Evolutionary conservation across 768 basidiomycete species (phyloP), one percentile per base, ranked within the genome.

Genomic region (Sporobolomyces phaffii): DNA sequence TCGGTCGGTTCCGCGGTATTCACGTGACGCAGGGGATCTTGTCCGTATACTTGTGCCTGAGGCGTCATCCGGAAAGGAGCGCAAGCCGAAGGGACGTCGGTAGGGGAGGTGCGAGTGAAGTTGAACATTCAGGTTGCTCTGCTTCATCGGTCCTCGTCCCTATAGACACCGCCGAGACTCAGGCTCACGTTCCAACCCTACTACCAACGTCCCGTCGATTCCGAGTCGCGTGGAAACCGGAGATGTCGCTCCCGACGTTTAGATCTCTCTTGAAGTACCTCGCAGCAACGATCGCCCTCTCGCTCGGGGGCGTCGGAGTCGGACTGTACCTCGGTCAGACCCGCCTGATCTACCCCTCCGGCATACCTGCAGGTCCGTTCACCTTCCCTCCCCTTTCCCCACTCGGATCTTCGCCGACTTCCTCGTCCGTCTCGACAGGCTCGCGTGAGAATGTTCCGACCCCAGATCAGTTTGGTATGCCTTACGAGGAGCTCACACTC

Each of bases 261-360:
- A 13, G 41, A 10, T 36, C 48, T n/a, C 29, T 68, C 24, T 1
- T 59, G 54, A 62, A 62, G 22, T 50, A 24, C 26, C 8, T 62
- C 54, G 60, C 41, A 2, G 24, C 48, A 3, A 62, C 60, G 0
- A 29, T 62, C 43, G 40, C 54, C n/a, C 20, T 58, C 2, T 29
- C 40, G n/a, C n/a, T 56, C 14, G 48, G 33, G 1, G 56, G 48
- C 2, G 41, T 48, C 26, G 69, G 69, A 1, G 86, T 87, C 14
- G 81, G 92, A 40, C 82, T 91, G 22, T 91, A 88, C 78, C 87
- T 88, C 71, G 90, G 88, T 33, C 92, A 97, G 76, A 87, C 86
- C 75, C 87, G 84, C 72, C 81, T 97, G 58, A 93, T 97, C 76
- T 97, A 94, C 77, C 92, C 92, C 1, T 86, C 90, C 22, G 86